phyloP scores from a whole-genome alignment of 805 yeast genomes.

The Monosporozyma yasuniensis region DNA sequence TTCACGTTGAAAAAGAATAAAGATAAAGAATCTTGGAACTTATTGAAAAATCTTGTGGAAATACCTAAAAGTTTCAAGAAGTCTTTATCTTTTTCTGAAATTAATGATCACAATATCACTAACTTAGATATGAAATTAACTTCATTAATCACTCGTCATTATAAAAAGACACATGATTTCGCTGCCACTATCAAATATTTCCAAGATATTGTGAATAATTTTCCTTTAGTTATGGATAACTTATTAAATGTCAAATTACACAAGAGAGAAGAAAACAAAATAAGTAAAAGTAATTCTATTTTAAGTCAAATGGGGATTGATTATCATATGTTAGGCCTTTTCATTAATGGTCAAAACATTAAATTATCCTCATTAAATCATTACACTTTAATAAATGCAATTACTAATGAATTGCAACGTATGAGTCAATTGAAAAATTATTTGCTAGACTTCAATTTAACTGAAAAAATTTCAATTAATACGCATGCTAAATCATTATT shows the following conservation, averaged over 20 bases:
- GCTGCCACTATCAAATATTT: conserved; percentile 31
- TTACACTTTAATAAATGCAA: conserved; percentile 14
- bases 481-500: conserved; percentile 14
- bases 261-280: conserved; percentile 1
- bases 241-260: conserved; percentile 9
- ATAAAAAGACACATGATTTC: conserved; percentile 23
- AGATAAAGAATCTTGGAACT: conserved; percentile 22
- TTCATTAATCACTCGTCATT: conserved; percentile 38
- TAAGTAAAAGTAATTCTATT: conserved; percentile 12
- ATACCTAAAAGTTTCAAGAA: conserved; percentile 42
- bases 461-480: background rate
- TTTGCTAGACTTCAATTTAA: conserved; percentile 1
- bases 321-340: conserved; percentile 26
- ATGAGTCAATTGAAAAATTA: conserved; percentile 9
- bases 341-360: conserved; percentile 26
- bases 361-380: conserved; percentile 19
- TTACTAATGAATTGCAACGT: conserved; percentile 15
- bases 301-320: conserved; percentile 21
- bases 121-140: conserved; percentile 62
- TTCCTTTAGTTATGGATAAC: conserved; percentile 28
- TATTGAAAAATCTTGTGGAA: conserved; percentile 10
- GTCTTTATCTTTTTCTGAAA: conserved; percentile 7
- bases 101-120: conserved; percentile 20
- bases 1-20: conserved; percentile 23
- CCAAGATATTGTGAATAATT: conserved; percentile 33